Conservation (phyloP, 441 rosid genomes). For the Gossypium trilobum region DNA sequence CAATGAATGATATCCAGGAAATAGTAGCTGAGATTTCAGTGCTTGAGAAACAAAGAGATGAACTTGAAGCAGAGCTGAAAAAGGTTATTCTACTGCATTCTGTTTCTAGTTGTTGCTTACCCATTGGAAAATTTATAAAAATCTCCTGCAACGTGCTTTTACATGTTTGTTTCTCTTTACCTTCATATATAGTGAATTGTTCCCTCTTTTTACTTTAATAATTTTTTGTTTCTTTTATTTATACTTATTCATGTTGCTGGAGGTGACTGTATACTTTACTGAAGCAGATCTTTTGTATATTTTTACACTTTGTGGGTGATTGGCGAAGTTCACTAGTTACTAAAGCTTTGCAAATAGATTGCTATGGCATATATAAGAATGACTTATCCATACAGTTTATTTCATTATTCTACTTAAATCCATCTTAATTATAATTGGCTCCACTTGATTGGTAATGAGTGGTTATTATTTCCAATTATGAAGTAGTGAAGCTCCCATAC, state of each 20-base stretch:
- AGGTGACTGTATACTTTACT: not conserved
- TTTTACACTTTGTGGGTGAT: not conserved
- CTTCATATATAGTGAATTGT: not conserved
- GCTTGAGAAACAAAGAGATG: conserved; percentile 72
- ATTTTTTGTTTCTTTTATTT: not conserved
- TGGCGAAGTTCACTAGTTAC: not conserved
- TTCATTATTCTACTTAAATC: not conserved
- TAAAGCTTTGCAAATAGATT: not conserved
- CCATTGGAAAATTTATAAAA: not conserved
- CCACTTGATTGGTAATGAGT: not conserved
- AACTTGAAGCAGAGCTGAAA: conserved; percentile 70
- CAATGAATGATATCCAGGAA: conserved; percentile 43
- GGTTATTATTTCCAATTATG: not conserved
- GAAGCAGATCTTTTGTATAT: not conserved
- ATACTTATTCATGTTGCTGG: not conserved
- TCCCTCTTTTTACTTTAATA: not conserved
- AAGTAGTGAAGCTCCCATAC: not conserved
- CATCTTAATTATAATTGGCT: not conserved
- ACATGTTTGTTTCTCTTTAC: not conserved
- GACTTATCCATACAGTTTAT: not conserved
- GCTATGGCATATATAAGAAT: not conserved
- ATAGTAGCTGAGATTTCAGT: conserved; percentile 60
- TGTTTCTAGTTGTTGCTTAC: not conserved
- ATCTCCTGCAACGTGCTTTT: not conserved
- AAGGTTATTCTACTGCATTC: not conserved